Evolutionary conservation across 805 yeast genomes (phyloP).

Genomic region (Maudiozyma pseudohumilis): DNA sequence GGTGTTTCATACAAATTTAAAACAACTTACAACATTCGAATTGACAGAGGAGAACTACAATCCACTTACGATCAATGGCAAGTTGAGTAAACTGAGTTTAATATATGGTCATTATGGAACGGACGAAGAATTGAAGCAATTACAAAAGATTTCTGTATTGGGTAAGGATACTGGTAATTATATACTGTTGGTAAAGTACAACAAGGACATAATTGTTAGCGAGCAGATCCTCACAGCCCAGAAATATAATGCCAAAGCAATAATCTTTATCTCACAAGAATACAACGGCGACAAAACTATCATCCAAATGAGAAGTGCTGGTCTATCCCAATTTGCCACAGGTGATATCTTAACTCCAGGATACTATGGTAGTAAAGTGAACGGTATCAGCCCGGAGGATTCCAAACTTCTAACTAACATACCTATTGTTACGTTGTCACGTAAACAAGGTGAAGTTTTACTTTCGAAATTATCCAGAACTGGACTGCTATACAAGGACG

Average conservation of each 20-base stretch:
- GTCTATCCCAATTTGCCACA: slow-evolving; percentile 45
- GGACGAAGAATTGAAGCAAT: slow-evolving; percentile 38
- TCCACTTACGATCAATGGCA: slow-evolving; percentile 56
- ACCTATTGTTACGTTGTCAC: slow-evolving; percentile 67
- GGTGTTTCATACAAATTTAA: slow-evolving; percentile 15
- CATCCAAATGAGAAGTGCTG: slow-evolving; percentile 37
- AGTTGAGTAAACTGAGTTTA: slow-evolving; percentile 38
- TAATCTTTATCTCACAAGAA: slow-evolving; percentile 53
- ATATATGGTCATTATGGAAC: slow-evolving; percentile 63
- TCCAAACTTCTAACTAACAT: slow-evolving; percentile 51
- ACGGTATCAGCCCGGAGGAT: slow-evolving; percentile 35
- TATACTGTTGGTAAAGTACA: slow-evolving; percentile 53
- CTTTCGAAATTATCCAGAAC: slow-evolving; percentile 20
- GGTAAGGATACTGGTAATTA: slow-evolving; percentile 27
- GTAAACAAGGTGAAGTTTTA: slow-evolving; percentile 48
- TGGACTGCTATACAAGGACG: slow-evolving; percentile 14
- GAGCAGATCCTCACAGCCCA: slow-evolving; percentile 47
- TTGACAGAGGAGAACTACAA: slow-evolving; percentile 40
- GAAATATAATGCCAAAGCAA: slow-evolving; percentile 46
- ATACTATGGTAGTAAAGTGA: slow-evolving; percentile 37
- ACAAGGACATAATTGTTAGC: slow-evolving; percentile 37
- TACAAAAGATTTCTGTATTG: slow-evolving; percentile 18
- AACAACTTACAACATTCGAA: slow-evolving; percentile 16
- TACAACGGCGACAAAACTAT: slow-evolving; percentile 18
- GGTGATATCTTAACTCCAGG: slow-evolving; percentile 80